A percentile compares a stretch with the other conserved stretches of the same genome.
These are phyloP conservation scores for Diaporthe caulivora DNA, from an alignment of 2,329 filamentous ascomycete species.

Conservation along the genomic window DNA sequence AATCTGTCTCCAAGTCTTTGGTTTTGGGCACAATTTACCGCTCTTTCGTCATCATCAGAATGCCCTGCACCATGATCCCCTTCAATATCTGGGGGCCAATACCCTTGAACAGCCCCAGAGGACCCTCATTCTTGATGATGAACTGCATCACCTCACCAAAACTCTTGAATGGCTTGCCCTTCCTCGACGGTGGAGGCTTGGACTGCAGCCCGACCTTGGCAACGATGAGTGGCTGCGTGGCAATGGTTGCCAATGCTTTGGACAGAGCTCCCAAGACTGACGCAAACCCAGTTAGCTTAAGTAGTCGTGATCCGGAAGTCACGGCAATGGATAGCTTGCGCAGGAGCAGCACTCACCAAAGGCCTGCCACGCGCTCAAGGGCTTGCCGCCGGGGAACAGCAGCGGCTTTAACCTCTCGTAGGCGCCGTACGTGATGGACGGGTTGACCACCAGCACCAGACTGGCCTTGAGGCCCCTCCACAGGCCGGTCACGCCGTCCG, in stretches of 20 bases:
- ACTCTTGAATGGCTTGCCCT: slow-evolving; percentile 92
- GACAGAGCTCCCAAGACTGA: slow-evolving; percentile 93
- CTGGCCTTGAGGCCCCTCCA: slow-evolving; percentile 98
- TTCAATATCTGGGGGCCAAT: slow-evolving; percentile 95
- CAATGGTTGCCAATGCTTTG: slow-evolving; percentile 91
- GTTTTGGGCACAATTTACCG: slow-evolving; percentile 65
- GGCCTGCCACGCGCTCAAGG: slow-evolving; percentile 85
- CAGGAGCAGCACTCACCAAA: slow-evolving; percentile 76
- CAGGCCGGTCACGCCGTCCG: slow-evolving; percentile 88
- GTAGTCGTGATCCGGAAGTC: background rate
- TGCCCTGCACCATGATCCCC: slow-evolving; percentile 91
- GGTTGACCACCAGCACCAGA: slow-evolving; percentile 94
- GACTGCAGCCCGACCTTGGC: slow-evolving; percentile 98
- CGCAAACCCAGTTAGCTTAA: background rate
- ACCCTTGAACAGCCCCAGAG: slow-evolving; percentile 91
- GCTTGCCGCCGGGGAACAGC: slow-evolving; percentile 79
- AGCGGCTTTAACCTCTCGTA: slow-evolving; percentile 88
- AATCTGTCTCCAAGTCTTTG: background rate
- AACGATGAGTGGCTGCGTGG: slow-evolving; percentile 94
- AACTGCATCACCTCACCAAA: slow-evolving; percentile 96
- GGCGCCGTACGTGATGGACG: slow-evolving; percentile 96
- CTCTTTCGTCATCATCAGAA: slow-evolving; percentile 99
- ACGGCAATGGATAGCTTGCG: accelerated
- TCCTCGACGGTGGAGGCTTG: slow-evolving; percentile 83
- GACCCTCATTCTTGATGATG: slow-evolving; percentile 89